These are phyloP conservation scores for Plantago lanceolata DNA, from an alignment of 305 asterid genomes.

Conservation along the genomic window DNA sequence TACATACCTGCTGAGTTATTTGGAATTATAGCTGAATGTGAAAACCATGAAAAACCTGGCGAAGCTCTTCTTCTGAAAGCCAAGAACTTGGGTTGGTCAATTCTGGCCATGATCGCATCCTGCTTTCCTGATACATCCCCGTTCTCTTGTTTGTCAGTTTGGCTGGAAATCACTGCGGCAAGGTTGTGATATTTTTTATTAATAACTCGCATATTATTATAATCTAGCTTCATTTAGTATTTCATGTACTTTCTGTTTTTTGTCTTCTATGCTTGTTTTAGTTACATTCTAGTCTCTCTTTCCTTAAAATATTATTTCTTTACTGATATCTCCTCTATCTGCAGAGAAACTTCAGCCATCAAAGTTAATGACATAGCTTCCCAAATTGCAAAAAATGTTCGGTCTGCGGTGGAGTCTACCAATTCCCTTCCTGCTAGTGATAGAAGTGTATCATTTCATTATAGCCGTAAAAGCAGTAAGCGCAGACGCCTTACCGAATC, in stretches of 20 bases:
- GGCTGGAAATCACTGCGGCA: slow-evolving; percentile 99
- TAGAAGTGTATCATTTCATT: slow-evolving; percentile 64
- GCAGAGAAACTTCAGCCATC: slow-evolving; percentile 97
- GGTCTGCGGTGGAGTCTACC: slow-evolving; percentile 88
- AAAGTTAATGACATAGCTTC: slow-evolving; percentile 91
- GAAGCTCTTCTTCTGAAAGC: slow-evolving; percentile 90
- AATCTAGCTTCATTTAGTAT: slow-evolving; percentile 19
- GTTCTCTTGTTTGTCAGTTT: slow-evolving; percentile 79
- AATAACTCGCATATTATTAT: slow-evolving; percentile 22
- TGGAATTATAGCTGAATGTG: slow-evolving; percentile 90
- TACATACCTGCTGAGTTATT: slow-evolving; percentile 83
- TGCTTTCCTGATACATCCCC: slow-evolving; percentile 90
- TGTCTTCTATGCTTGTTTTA: slow-evolving; percentile 18
- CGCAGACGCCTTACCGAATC: slow-evolving; percentile 83
- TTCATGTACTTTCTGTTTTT: slow-evolving; percentile 3
- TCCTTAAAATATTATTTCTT: slow-evolving; percentile 14
- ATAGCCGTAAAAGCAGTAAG: slow-evolving; percentile 77
- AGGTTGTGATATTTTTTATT: slow-evolving; percentile 47
- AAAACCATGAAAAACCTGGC: slow-evolving; percentile 80
- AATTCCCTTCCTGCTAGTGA: slow-evolving; percentile 68
- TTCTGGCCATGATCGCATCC: slow-evolving; percentile 91
- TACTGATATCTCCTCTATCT: slow-evolving; percentile 25
- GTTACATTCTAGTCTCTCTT: slow-evolving; percentile 5
- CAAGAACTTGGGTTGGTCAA: slow-evolving; percentile 91
- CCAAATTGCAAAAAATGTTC: slow-evolving; percentile 81